Base-by-base conservation (phyloP, 768 basidiomycete genomes). In the Myochromella boudieri region DNA sequence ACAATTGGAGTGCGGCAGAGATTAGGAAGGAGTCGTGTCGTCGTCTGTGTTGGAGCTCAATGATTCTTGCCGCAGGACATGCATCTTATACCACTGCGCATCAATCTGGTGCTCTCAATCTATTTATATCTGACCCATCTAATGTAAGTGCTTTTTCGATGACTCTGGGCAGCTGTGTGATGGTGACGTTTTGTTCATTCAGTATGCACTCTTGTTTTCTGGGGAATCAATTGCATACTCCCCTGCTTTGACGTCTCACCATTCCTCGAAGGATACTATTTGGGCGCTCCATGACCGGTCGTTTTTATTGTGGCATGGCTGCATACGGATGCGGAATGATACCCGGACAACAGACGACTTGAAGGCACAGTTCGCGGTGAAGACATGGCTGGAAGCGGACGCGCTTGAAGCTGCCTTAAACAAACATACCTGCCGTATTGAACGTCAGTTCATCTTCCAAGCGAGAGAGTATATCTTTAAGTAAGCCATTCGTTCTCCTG, bases 381-480 rank as follows among this genome's bases (percentile, higher is more conserved):
- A 76, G 46, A 81, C 86, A 5, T 89, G 87, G 86, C 61, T 81
- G 12, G 84, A 88, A 64, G 78, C 81, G 22, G 83, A 85, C 58
- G 70, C 65, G 6, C 77, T 90, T 22, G 87, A 90, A 59, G 64
- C 68, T 25, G 78, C 80, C 21, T 62, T 89, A 46, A 73, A 84
- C 55, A 64, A 63, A 17, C 87, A 90, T 57, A 80, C 77, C 0
- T 91, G 88, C 60, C 68, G 67, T 11, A 70, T 87, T 33, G 87
- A 89, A 63, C 69, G 80, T 51, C 73, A 84, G 7, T 87, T 78
- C 55, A 68, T 90, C 20, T 89, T 78, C 57, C 78, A 82, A 41
- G 86, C 82, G 31, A 72, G 85, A 37, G 88, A 89, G 54, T 85
- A 79, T 55, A 69, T 90, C 21, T 89, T 87, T 72, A 87, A 87